These are phyloP conservation scores for Chaetomium fimeti DNA, from an alignment of 495 filamentous ascomycete species.

Conservation along the genomic window DNA sequence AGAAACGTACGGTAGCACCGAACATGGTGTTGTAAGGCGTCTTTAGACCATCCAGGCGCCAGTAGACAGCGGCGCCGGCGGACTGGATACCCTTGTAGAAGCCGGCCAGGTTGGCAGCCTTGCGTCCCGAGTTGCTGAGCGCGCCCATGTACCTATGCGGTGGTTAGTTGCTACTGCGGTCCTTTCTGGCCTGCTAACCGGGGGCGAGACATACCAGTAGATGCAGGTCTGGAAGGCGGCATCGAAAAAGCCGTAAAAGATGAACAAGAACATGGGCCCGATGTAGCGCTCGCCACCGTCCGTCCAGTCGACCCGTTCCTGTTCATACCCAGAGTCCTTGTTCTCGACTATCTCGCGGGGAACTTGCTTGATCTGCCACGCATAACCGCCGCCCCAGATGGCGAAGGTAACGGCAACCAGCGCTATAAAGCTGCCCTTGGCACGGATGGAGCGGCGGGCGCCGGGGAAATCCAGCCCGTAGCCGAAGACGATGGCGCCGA, in stretches of 20 bases:
- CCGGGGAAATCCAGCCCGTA: constrained; percentile 65
- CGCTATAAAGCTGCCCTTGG: constrained; percentile 64
- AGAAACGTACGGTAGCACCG: constrained; percentile 42
- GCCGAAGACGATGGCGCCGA: constrained; percentile 77
- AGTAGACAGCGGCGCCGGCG: constrained; percentile 85
- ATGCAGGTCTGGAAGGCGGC: constrained; percentile 81
- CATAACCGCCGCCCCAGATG: constrained; percentile 87
- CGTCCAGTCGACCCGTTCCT: constrained; percentile 60
- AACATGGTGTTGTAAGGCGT: constrained; percentile 65
- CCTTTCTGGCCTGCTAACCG: too few species aligned
- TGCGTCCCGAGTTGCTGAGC: constrained; percentile 85
- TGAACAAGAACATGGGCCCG: constrained; percentile 86
- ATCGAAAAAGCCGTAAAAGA: constrained; percentile 92
- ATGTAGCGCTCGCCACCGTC: constrained; percentile 58
- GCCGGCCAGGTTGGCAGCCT: constrained; percentile 87
- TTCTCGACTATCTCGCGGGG: constrained; percentile 48
- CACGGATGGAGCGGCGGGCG: constrained; percentile 68
- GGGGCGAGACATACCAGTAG: constrained; percentile 66
- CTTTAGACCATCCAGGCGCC: constrained; percentile 67
- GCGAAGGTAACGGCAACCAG: constrained; percentile 74
- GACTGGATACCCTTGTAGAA: constrained; percentile 97
- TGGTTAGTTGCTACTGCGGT: background rate
- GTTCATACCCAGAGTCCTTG: constrained; percentile 36
- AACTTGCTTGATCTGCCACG: constrained; percentile 62
- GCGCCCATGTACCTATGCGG: constrained; percentile 79